Conservation (phyloP, 352 stramenopile genomes). For the Globisporangium sylvaticum region DNA sequence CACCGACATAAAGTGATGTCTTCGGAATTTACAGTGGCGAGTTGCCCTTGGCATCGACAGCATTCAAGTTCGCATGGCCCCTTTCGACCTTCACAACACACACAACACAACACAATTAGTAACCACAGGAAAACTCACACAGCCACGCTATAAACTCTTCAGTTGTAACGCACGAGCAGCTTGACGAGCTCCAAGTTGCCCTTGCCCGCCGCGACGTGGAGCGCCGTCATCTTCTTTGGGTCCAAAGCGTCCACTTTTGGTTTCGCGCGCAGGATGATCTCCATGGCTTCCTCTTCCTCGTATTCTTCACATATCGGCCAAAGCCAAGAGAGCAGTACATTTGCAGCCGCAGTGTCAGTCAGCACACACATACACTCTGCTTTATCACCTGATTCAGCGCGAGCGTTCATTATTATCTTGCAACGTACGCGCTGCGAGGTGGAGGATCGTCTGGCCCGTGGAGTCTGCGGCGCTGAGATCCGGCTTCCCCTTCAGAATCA, state of each 20-base stretch:
- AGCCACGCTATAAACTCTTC: background rate
- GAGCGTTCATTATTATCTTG: background rate
- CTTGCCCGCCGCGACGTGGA: constrained; percentile 64
- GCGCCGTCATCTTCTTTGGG: constrained; percentile 71
- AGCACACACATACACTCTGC: background rate
- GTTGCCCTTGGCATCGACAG: constrained; percentile 63
- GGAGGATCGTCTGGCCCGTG: constrained; percentile 55
- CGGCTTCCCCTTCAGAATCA: constrained; percentile 64
- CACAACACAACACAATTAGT: background rate
- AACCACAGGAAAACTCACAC: background rate
- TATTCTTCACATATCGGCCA: constrained; percentile 39
- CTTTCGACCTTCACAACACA: constrained; percentile 32
- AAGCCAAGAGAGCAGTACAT: background rate
- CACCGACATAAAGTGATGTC: too few relatives aligned
- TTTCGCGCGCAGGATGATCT: constrained; percentile 57
- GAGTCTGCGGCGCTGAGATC: constrained; percentile 63
- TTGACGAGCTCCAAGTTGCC: constrained; percentile 56
- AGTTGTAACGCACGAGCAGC: constrained; percentile 30
- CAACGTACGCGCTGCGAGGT: constrained; percentile 56
- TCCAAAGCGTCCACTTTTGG: constrained; percentile 60
- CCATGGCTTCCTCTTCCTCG: constrained; percentile 50
- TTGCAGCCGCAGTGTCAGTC: background rate
- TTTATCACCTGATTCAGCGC: background rate
- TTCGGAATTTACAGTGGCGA: constrained; percentile 68
- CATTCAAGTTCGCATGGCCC: constrained; percentile 54